Evolutionary conservation across 805 yeast genomes (phyloP).

Genomic region (Kodamaea kaohsiungensis): DNA sequence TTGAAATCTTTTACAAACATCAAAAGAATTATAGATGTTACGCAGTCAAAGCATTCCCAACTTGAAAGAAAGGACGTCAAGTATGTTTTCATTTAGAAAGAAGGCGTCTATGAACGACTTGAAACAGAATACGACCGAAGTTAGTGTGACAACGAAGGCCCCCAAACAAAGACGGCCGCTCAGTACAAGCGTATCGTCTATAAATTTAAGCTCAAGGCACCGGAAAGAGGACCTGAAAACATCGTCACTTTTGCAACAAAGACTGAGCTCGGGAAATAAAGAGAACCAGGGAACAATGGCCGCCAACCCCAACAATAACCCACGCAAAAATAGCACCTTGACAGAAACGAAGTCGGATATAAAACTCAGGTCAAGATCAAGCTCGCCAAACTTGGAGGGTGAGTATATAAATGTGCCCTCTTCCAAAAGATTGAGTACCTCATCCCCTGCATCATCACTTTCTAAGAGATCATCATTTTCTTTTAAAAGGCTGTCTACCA

Average conservation of each 20-base stretch:
- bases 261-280: neutral
- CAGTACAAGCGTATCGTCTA: slow-evolving; percentile 16
- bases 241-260: neutral
- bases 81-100: slow-evolving; percentile 6
- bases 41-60: slow-evolving; percentile 29
- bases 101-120: slow-evolving; percentile 2
- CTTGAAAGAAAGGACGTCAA: slow-evolving; percentile 20
- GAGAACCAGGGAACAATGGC: slow-evolving; percentile 11
- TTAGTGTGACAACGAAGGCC: neutral
- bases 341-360: neutral
- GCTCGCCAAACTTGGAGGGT: slow-evolving; percentile 22
- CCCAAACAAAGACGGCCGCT: slow-evolving; percentile 15
- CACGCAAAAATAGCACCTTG: neutral
- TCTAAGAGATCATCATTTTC: neutral
- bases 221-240: slow-evolving; percentile 8
- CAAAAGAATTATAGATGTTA: slow-evolving; percentile 17
- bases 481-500: neutral
- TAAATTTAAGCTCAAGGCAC: neutral
- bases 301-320: slow-evolving; percentile 1
- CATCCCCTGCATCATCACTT: neutral
- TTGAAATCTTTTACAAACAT: neutral
- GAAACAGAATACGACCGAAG: neutral
- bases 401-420: neutral
- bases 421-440: slow-evolving; percentile 5
- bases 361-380: slow-evolving; percentile 20